Conservation (phyloP, 257 asterid genomes). For the Asclepias syriaca region DNA sequence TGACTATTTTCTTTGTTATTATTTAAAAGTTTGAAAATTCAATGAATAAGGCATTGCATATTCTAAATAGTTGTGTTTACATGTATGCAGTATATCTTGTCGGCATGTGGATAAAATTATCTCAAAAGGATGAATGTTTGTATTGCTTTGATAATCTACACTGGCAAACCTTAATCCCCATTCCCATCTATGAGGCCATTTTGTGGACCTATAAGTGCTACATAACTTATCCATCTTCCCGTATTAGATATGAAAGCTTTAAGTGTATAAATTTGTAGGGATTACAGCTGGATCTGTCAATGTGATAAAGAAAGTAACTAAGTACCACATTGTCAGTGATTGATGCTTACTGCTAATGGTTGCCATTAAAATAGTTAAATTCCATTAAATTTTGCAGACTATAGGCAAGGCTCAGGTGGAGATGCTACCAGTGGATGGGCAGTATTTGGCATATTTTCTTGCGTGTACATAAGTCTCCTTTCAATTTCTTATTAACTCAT, state of each 20-base stretch:
- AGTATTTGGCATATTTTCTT: conserved; percentile 73
- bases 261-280: not conserved
- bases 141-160: not conserved
- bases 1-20: not conserved
- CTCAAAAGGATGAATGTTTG: not conserved
- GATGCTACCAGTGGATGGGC: conserved; percentile 79
- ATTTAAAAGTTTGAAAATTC: not conserved
- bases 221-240: not conserved
- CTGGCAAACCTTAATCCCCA: not conserved
- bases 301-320: not conserved
- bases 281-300: not conserved
- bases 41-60: not conserved
- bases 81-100: not conserved
- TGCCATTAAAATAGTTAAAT: not conserved
- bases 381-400: conserved; percentile 35
- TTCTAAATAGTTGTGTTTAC: not conserved
- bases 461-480: conserved; percentile 52
- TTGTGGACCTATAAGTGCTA: not conserved
- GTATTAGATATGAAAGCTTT: not conserved
- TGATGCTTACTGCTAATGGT: not conserved
- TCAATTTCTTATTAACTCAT: conserved; percentile 1
- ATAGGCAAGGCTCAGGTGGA: conserved; percentile 47
- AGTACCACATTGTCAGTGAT: not conserved
- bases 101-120: not conserved
- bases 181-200: not conserved